phyloP scores from a whole-genome alignment of 495 filamentous ascomycete species.

The Aspergillus campestris region DNA sequence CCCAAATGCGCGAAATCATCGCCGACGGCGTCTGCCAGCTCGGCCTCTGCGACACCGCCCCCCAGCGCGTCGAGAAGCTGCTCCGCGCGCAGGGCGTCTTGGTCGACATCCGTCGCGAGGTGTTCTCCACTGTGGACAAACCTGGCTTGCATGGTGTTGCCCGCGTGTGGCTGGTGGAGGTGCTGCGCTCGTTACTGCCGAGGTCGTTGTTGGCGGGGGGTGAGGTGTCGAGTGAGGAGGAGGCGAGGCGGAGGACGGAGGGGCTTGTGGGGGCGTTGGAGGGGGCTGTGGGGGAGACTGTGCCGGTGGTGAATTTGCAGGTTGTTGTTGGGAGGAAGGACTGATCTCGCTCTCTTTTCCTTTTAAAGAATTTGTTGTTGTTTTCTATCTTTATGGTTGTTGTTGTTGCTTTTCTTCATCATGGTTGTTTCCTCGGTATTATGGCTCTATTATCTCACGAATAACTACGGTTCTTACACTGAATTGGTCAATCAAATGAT shows the following conservation, averaged over 20 bases:
- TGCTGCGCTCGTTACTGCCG: constrained; percentile 11
- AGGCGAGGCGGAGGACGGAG: constrained; percentile 13
- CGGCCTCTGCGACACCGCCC: constrained; percentile 9
- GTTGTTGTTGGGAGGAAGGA: constrained; percentile 14
- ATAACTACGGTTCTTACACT: no score
- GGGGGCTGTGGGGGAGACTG: constrained; percentile 5
- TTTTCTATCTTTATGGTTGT: no score
- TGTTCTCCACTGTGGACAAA: constrained; percentile 8
- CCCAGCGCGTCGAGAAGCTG: constrained; percentile 8
- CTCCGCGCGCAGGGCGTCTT: constrained; percentile 1
- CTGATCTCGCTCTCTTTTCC: neutral
- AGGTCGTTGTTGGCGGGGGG: constrained; percentile 11
- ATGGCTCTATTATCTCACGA: no score
- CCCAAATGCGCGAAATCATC: constrained; percentile 3
- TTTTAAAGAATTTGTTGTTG: no score
- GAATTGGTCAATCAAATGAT: no score
- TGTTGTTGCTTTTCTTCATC: no score
- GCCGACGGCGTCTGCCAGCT: constrained; percentile 10
- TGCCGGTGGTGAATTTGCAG: constrained; percentile 13
- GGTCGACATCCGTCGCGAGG: constrained; percentile 4
- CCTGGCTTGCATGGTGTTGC: constrained; percentile 6
- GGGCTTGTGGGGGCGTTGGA: constrained; percentile 12
- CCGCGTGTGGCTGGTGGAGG: constrained; percentile 10
- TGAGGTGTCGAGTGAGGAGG: constrained; percentile 4
- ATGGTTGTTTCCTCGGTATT: no score